Base-by-base conservation (phyloP, 306 rosid genomes). In the Vigna angularis region DNA sequence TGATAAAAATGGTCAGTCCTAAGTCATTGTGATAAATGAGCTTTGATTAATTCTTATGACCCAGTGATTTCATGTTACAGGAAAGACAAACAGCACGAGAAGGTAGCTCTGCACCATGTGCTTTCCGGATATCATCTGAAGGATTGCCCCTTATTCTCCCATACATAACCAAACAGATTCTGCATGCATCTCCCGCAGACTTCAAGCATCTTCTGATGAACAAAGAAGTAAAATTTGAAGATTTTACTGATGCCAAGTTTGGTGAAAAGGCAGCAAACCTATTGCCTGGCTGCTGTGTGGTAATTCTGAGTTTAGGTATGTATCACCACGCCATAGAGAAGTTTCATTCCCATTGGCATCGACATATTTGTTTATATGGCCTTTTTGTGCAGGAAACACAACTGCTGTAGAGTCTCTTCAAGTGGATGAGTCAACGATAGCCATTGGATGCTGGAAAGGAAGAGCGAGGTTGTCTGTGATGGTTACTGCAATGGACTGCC, bases 401-500 rank as follows among this genome's bases (percentile, higher is more conserved):
- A 66, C 71, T 74, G 58, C 74, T 0, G 72, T 69, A 4, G 90
- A 85, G 44, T 40, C 85, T 59, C 72, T 76, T 84, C 15, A 89
- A 75, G 91, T 91, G 18, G 94, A 91, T n/a, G 88, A 84, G 38
- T 90, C 98, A 13, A 87, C 97, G 32, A 90, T 96, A 79, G 99
- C 99, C 79, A 96, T 96, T 64, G 98, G 98, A 55, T 93, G 98
- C 91, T 96, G 99, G 99, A 96, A 74, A 83, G 99, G 99, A 59
- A 85, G 85, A 86, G 84, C 87, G 4, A 96, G 97, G 81, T 84
- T 96, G 86, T 75, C 91, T 0, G 94, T 93, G 78, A 90, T 96
- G 97, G 92, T 93, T 48, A 87, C 91, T 34, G 98, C 94, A 51
- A 77, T 88, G 64, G 99, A 96, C 61, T 89, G 99, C 85, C 91